Percentiles rank a stretch among this genome's conserved stretches.
Evolutionary conservation across 495 filamentous ascomycete species (phyloP).

Genomic region (Penicillium bialowiezense): DNA sequence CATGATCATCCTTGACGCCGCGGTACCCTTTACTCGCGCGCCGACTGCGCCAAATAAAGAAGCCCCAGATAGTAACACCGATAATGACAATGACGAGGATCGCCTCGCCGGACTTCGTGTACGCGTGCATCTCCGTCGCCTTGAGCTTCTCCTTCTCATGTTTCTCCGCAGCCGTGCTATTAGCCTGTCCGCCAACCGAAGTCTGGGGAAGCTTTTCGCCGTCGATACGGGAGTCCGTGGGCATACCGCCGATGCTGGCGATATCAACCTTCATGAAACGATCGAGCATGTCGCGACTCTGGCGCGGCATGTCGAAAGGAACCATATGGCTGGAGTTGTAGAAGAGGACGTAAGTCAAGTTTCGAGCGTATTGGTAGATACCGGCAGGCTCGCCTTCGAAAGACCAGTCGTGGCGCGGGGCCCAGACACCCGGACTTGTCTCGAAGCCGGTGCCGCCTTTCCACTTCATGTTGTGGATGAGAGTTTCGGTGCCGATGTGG

Average conservation of each 20-base stretch:
- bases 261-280: constrained; percentile 95
- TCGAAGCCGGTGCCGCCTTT: constrained; percentile 90
- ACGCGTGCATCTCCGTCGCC: constrained; percentile 87
- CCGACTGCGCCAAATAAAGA: constrained; percentile 79
- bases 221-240: constrained; percentile 82
- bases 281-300: constrained; percentile 93
- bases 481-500: constrained; percentile 86
- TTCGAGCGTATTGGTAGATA: constrained; percentile 89
- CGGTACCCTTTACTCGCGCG: constrained; percentile 49
- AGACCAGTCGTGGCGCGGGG: constrained; percentile 86
- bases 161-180: constrained; percentile 69
- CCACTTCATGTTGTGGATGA: constrained; percentile 92
- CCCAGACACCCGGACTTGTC: constrained; percentile 83
- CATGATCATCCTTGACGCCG: constrained; percentile 33
- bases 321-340: constrained; percentile 98
- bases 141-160: constrained; percentile 73
- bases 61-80: constrained; percentile 74
- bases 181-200: constrained; percentile 83
- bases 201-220: constrained; percentile 82
- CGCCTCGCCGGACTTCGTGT: constrained; percentile 86
- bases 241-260: constrained; percentile 78
- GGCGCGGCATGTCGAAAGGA: constrained; percentile 84
- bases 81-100: constrained; percentile 83
- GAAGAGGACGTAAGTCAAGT: constrained; percentile 92
- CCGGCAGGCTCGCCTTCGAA: constrained; percentile 90